Conservation (phyloP, 768 basidiomycete genomes). For the Collybia sp. region DNA sequence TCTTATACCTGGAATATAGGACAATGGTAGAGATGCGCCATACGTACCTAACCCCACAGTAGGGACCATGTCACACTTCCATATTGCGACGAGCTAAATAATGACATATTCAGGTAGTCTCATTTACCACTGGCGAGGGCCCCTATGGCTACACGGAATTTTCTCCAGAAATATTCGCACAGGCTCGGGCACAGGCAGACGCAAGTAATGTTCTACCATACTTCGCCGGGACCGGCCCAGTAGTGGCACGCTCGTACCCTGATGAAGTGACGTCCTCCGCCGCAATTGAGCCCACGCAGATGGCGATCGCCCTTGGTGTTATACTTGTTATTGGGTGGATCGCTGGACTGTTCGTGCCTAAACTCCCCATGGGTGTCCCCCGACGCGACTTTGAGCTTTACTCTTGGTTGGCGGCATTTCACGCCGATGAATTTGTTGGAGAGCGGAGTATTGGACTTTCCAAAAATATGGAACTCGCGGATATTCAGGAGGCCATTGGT, state of each 20-base stretch:
- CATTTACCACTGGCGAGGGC: constrained; percentile 31
- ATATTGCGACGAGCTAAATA: too few relatives aligned
- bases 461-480: constrained; percentile 23
- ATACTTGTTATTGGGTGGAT: constrained; percentile 24
- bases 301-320: constrained; percentile 17
- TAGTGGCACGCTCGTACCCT: constrained; percentile 28
- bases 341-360: constrained; percentile 23
- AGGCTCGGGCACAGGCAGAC: constrained; percentile 30
- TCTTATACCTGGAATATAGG: constrained; percentile 13
- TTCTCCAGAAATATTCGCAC: constrained; percentile 23
- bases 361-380: constrained; percentile 20
- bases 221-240: constrained; percentile 30
- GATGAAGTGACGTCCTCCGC: constrained; percentile 24
- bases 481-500: constrained; percentile 20
- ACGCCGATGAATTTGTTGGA: constrained; percentile 21
- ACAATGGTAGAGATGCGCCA: constrained; percentile 30
- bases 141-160: constrained; percentile 33
- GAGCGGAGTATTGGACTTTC: constrained; percentile 13
- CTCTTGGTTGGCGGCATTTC: constrained; percentile 26
- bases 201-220: constrained; percentile 37
- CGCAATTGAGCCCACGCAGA: constrained; percentile 14
- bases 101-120: constrained; percentile 21
- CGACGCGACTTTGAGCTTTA: constrained; percentile 24
- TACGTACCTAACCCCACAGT: constrained; percentile 41
- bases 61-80: constrained; percentile 2